phyloP scores from a whole-genome alignment of 768 basidiomycete species.

The Pisolithus albus region DNA sequence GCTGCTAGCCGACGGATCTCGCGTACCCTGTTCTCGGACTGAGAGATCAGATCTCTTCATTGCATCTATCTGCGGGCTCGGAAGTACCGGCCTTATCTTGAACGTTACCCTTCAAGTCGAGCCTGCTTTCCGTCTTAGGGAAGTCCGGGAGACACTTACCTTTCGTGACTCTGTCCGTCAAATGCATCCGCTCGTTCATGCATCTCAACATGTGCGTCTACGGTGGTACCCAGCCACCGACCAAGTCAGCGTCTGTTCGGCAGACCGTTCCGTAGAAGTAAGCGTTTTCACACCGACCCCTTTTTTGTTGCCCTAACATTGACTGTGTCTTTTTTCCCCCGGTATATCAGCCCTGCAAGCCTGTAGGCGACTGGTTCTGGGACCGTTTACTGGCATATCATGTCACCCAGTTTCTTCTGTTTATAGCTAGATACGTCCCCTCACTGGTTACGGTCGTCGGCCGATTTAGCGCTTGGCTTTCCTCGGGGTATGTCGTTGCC shows the following conservation, averaged over 20 bases:
- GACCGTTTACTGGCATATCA: conserved; percentile 71
- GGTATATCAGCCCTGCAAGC: conserved; percentile 40
- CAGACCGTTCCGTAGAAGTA: conserved; percentile 76
- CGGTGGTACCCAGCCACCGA: conserved; percentile 93
- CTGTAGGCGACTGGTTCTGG: conserved; percentile 59
- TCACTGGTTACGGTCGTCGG: conserved; percentile 58
- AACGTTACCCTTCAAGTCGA: conserved; percentile 73
- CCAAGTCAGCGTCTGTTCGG: conserved; percentile 60
- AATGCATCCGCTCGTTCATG: conserved; percentile 47
- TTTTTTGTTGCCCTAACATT: conserved; percentile 1
- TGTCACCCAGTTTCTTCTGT: conserved; percentile 76
- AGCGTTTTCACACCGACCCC: conserved; percentile 21
- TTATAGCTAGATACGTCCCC: conserved; percentile 61
- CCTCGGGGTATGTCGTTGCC: conserved; percentile 44
- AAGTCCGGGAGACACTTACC: conserved; percentile 52
- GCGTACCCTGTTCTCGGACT: conserved; percentile 58
- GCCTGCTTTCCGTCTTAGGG: conserved; percentile 72
- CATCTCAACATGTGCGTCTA: conserved; percentile 84
- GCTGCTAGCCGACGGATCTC: conserved; percentile 68
- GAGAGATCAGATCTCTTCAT: conserved; percentile 72
- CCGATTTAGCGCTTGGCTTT: conserved; percentile 63
- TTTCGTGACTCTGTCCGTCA: conserved; percentile 58
- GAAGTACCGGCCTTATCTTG: conserved; percentile 84
- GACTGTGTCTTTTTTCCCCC: conserved; percentile 5
- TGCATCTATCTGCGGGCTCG: conserved; percentile 87